phyloP scores from a whole-genome alignment of 306 rosid species.

The Phaseolus lunatus region DNA sequence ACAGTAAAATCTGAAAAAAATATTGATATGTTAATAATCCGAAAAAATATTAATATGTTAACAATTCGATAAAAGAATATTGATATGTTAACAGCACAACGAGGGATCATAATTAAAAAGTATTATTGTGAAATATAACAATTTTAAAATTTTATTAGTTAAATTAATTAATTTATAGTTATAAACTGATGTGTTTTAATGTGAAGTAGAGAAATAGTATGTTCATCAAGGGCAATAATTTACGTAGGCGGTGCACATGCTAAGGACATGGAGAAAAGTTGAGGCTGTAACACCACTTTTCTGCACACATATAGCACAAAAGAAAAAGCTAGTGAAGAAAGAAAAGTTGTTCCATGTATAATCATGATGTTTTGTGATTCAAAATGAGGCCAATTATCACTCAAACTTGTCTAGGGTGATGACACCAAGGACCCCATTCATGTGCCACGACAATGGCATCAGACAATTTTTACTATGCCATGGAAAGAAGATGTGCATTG shows the following conservation, averaged over 20 bases:
- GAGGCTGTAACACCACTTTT: constrained; percentile 37
- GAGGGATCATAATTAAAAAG: too few relatives aligned
- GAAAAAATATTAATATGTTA: too few relatives aligned
- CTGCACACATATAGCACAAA: background rate
- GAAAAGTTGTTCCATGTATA: constrained; percentile 36
- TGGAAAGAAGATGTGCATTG: constrained; percentile 42
- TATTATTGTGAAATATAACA: too few relatives aligned
- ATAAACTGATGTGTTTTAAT: too few relatives aligned
- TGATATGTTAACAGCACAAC: too few relatives aligned
- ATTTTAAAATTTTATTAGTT: too few relatives aligned
- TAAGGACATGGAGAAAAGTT: constrained; percentile 57
- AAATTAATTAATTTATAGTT: too few relatives aligned
- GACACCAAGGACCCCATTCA: constrained; percentile 49
- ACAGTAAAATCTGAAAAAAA: constrained; percentile 50
- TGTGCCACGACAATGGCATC: constrained; percentile 53
- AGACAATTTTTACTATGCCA: constrained; percentile 51
- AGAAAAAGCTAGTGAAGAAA: constrained; percentile 32
- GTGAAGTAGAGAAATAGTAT: constrained; percentile 12
- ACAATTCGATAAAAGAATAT: too few relatives aligned
- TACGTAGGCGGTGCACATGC: constrained; percentile 55
- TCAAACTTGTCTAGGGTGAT: constrained; percentile 36
- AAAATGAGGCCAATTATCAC: constrained; percentile 45
- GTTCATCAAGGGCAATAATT: constrained; percentile 48
- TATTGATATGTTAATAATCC: too few relatives aligned
- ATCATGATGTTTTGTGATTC: constrained; percentile 42